A percentile compares a stretch with the other conserved stretches of the same genome.
Conservation (phyloP, 1,284 basidiomycete genomes). For the Apiotrichum sp. region DNA sequence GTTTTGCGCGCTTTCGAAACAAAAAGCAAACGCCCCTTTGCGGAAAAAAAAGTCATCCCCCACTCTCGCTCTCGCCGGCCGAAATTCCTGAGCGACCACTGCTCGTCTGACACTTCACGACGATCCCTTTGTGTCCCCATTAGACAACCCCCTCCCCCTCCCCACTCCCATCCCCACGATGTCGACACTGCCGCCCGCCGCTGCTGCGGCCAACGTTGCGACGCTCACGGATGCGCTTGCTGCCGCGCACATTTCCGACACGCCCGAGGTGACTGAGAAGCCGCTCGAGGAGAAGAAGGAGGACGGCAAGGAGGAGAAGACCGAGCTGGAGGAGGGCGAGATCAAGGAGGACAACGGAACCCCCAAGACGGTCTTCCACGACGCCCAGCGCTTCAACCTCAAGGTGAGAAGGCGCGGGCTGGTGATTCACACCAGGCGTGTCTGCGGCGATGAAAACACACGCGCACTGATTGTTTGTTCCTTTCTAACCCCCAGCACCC, state of each 20-base stretch:
- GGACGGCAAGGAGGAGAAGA: slow-evolving; percentile 33
- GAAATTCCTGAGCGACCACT: no score
- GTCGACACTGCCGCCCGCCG: slow-evolving; percentile 27
- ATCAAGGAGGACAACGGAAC: slow-evolving; percentile 40
- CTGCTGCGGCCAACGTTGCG: slow-evolving; percentile 27
- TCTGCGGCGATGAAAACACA: no score
- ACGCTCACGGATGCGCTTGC: slow-evolving; percentile 35
- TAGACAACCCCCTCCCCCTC: no score
- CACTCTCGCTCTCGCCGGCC: no score
- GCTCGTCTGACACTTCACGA: no score
- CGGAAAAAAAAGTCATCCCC: no score
- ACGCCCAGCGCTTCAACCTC: slow-evolving; percentile 83
- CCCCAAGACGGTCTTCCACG: slow-evolving; percentile 80
- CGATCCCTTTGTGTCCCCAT: no score
- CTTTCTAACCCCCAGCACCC: slow-evolving; percentile 59
- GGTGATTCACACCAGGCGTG: no score
- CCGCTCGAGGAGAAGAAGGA: slow-evolving; percentile 14
- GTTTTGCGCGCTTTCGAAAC: no score
- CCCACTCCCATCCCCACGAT: slow-evolving; percentile 1
- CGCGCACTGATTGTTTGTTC: no score
- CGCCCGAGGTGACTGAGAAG: slow-evolving; percentile 21
- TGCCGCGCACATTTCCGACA: slow-evolving; percentile 26
- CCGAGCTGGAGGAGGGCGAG: slow-evolving; percentile 38
- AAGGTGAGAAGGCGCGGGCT: slow-evolving; percentile 55
- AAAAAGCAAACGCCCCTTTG: no score